Base-by-base conservation (phyloP, 1,139 yeast species). In the Debaryomyces udenii region DNA sequence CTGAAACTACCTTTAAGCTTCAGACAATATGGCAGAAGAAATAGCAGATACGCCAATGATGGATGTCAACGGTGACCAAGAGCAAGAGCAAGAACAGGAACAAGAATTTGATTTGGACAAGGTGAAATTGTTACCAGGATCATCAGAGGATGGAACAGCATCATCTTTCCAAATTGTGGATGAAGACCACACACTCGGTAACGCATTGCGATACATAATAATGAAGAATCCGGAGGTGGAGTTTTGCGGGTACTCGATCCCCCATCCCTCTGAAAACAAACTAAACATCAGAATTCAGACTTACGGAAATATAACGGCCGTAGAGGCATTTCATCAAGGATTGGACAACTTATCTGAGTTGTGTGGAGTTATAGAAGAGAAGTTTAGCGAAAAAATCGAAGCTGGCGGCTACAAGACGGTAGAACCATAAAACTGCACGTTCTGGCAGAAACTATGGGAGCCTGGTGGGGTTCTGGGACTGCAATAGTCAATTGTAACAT, bases 141-240 rank as follows among this genome's bases (percentile, higher is more conserved):
- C 94, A n/a, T 78, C 96, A 2, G 95, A 88, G 50, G 98, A 93
- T 60, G 97, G 96, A 33, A 80, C 95, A 27, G 93, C 96, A 23
- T 97, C 96, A 0, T 88, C 97, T 3, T 94, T 93, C 68, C 96
- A 93, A 66, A 83, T 93, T 47, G 62, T 79, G 26, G 94, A 90
- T 52, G 99, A 93, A 64, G 98, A 93, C 64, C 99, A 93, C 62
- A 93, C 99, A 1, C 68, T 93, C 43, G 99, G 98, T 18, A 93
- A 93, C 61, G 87, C 98, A 4, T 76, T 93, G 45, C 82, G 97
- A 61, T 91, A 90, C 64, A 81, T 93, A 58, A 89, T 93, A 55
- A 90, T 93, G 96, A 91, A 91, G 68, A 93, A 93, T 67, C 96
- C 97, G 29, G 96, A 90, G 52, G 98, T 93, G 26, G 99, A 93